phyloP scores from a whole-genome alignment of 192 early-diverging fungal species.

The Geosiphon pyriformis region DNA sequence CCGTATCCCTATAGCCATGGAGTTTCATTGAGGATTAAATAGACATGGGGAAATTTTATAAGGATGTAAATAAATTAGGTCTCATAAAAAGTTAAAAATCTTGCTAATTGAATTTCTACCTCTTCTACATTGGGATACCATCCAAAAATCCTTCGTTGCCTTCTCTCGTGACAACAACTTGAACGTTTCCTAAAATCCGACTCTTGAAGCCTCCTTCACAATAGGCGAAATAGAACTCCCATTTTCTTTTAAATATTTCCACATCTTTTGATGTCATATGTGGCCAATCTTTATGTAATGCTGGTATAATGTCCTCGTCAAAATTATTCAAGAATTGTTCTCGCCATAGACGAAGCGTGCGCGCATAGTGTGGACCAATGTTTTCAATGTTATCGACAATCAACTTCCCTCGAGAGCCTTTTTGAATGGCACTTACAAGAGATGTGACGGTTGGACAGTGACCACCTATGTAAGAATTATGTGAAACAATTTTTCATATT shows the following conservation, averaged over 20 bases:
- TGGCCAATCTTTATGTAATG: conserved; percentile 12
- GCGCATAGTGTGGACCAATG: conserved; percentile 66
- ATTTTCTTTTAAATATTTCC: conserved; percentile 63
- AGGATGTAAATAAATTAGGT: too few relatives aligned
- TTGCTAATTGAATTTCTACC: too few relatives aligned
- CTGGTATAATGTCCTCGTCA: conserved; percentile 38
- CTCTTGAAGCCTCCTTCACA: conserved; percentile 72
- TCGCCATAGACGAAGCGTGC: conserved; percentile 65
- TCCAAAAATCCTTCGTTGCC: conserved; percentile 22
- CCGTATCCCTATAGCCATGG: too few relatives aligned
- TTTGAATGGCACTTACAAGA: conserved; percentile 45
- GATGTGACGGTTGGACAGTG: conserved; percentile 63
- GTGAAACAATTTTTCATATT: too few relatives aligned
- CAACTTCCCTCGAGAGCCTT: conserved; percentile 48
- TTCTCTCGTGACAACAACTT: conserved; percentile 23
- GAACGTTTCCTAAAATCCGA: conserved; percentile 51
- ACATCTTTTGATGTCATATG: conserved; percentile 12
- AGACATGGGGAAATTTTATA: too few relatives aligned
- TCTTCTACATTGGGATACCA: conserved; percentile 9
- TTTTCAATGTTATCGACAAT: conserved; percentile 54
- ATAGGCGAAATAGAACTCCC: conserved; percentile 79
- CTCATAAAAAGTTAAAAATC: too few relatives aligned
- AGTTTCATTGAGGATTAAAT: too few relatives aligned
- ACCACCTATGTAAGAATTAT: conserved; percentile 30
- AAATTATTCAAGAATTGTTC: conserved; percentile 53